Percentiles rank a stretch among this genome's conserved stretches.
These are phyloP conservation scores for Ilex asprella DNA, from an alignment of 257 asterid species.

Conservation along the genomic window DNA sequence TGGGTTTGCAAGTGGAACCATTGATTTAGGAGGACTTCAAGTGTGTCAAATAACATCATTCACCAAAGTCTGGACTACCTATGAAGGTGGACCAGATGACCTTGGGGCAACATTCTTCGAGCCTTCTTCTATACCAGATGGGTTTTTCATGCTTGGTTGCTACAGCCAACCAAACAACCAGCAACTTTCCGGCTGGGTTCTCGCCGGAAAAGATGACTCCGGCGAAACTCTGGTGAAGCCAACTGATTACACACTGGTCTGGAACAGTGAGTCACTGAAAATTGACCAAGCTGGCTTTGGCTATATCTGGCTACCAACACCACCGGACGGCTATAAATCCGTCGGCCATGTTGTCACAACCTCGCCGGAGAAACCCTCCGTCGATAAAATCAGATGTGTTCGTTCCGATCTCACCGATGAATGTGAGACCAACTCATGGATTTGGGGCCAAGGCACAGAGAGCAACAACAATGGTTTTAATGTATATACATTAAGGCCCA, in stretches of 20 bases:
- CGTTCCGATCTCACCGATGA: conserved; percentile 58
- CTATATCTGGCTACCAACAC: conserved; percentile 69
- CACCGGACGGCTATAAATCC: conserved; percentile 65
- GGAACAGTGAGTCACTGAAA: conserved; percentile 24
- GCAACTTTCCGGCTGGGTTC: conserved; percentile 60
- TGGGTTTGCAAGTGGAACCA: conserved; percentile 47
- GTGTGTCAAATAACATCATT: conserved; percentile 47
- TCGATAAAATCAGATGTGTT: conserved; percentile 58
- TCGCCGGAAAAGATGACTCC: conserved; percentile 50
- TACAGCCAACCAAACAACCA: conserved; percentile 67
- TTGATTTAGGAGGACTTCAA: conserved; percentile 75
- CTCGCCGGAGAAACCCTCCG: conserved; percentile 59
- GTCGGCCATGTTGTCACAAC: conserved; percentile 62
- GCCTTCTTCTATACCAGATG: conserved; percentile 70
- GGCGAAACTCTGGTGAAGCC: conserved; percentile 52
- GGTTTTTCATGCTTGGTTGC: conserved; percentile 73
- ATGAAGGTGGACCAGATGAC: conserved; percentile 46
- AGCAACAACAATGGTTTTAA: conserved; percentile 24
- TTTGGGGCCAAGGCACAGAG: conserved; percentile 47
- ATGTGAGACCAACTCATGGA: conserved; percentile 38
- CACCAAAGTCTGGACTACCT: conserved; percentile 37
- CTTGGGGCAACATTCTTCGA: conserved; percentile 72
- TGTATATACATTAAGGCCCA: conserved; percentile 45
- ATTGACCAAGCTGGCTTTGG: conserved; percentile 18
- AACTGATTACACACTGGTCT: conserved; percentile 49